phyloP scores from a whole-genome alignment of 345 rosid species.

The Clausena lansium region DNA sequence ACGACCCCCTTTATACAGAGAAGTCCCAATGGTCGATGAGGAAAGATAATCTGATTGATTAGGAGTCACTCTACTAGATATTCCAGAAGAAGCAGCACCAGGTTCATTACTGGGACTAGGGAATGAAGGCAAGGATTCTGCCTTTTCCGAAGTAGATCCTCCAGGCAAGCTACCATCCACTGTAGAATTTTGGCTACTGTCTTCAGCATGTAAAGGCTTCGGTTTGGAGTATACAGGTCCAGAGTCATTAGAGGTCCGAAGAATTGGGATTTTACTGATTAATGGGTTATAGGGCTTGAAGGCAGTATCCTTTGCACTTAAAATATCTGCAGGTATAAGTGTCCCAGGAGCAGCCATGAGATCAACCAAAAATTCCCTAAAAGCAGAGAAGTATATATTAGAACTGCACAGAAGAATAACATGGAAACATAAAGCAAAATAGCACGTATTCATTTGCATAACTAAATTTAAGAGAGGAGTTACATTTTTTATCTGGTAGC shows the following conservation, averaged over 20 bases:
- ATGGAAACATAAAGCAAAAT: background rate
- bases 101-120: conserved; percentile 33
- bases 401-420: conserved; percentile 7
- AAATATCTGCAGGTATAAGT: conserved; percentile 91
- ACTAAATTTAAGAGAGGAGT: background rate
- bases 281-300: conserved; percentile 48
- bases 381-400: conserved; percentile 32
- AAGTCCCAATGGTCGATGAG: conserved; percentile 42
- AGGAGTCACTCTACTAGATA: conserved; percentile 36
- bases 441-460: background rate
- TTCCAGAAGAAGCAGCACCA: conserved; percentile 55
- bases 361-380: conserved; percentile 98
- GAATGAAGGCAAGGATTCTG: conserved; percentile 36
- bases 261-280: conserved; percentile 42
- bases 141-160: conserved; percentile 35
- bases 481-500: background rate
- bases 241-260: conserved; percentile 42
- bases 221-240: conserved; percentile 36
- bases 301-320: conserved; percentile 53
- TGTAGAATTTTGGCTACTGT: conserved; percentile 54
- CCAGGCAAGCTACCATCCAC: conserved; percentile 33
- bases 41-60: conserved; percentile 57
- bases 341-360: conserved; percentile 99
- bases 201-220: conserved; percentile 62
- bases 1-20: conserved; percentile 56